Base-by-base conservation (phyloP, 306 rosid genomes). In the Trifolium repens region DNA sequence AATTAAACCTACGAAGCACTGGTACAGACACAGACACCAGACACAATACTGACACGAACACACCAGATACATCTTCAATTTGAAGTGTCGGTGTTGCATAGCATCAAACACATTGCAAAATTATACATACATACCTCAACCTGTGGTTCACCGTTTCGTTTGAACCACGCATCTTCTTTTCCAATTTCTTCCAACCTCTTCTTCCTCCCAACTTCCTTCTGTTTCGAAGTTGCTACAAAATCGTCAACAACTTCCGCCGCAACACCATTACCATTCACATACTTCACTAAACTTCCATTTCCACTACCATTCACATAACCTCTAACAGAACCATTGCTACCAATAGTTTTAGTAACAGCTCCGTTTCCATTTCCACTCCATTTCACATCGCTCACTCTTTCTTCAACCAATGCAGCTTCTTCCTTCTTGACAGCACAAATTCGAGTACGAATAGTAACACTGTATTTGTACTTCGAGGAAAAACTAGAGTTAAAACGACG, bases 91-190 rank as follows among this genome's bases (percentile, higher is more conserved):
- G 35, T 4, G 35, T 5, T 32, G 4, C 0, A 32, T 4, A 32
- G 35, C 35, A 32, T 4, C 35, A 30, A 30, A 30, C 34, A 55
- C 59, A 79, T 37, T 0, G 30, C 14, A 49, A n/a, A 60, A 43
- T 46, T 55, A 9, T 40, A 82, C 5, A 46, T 26, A 24, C 86
- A 63, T 84, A 94, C 94, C 96, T 90, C 92, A 61, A 83, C 80
- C 4, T 73, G 76, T 26, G 81, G 78, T 32, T 64, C 50, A 50
- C 73, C 91, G 4, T 66, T 73, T 50, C 34, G 81, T 80, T 92
- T 94, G 63, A 94, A 94, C 99, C 99, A 94, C 0, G 96, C 99
- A 0, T 94, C 97, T 81, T 94, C 97, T 78, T 84, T 94, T 4
- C 99, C 99, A 85, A 94, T 90, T 72, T 94, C 96, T 88, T 94